Base-by-base conservation (phyloP, 2,329 filamentous ascomycete species). In the Fusarium odoratissimum region DNA sequence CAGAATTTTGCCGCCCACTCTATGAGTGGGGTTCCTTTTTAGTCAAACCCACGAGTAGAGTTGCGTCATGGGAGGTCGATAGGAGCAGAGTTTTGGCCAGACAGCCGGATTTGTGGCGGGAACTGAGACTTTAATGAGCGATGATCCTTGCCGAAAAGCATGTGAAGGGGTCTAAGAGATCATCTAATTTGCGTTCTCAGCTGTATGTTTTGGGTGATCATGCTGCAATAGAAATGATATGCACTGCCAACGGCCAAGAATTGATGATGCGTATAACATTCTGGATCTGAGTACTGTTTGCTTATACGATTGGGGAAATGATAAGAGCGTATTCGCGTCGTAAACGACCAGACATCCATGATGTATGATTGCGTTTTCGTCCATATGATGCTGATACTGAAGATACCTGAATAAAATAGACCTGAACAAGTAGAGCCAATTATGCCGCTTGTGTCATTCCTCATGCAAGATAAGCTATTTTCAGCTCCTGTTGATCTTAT, bases 61-160 rank as follows among this genome's bases (percentile, higher is more conserved):
- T 75, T 77, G 75, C 75, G 75, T 77, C 75, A 77, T 77, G 64
- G 55, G 67, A 31, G 31, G 51, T 58, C n/a, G 46, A 49, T 55
- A 37, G 17, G 51, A 38, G 41, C 38, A 61, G 55, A 52, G 45
- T 51, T 67, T 65, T 63, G 49, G 63, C 67, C 64, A 73, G 64
- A 63, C 52, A 73, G 71, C 60, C 56, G 71, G 71, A 69, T 73
- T 65, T 73, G 67, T 73, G 67, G 67, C 71, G 67, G 67, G 49
- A 60, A 74, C 59, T 61, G 46, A 13, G 19, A 58, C 48, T 54
- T 74, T 58, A 30, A 64, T 60, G 51, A n/a, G 55, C 13, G 60
- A 62, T 60, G 71, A 74, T 73, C 71, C 71, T 71, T 72, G 71
- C 71, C 72, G 16, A 30, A 58, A 73, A 73, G 71, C 71, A 73